Conservation (phyloP, 2,329 filamentous ascomycete genomes). For the Trichoderma harzianum region DNA sequence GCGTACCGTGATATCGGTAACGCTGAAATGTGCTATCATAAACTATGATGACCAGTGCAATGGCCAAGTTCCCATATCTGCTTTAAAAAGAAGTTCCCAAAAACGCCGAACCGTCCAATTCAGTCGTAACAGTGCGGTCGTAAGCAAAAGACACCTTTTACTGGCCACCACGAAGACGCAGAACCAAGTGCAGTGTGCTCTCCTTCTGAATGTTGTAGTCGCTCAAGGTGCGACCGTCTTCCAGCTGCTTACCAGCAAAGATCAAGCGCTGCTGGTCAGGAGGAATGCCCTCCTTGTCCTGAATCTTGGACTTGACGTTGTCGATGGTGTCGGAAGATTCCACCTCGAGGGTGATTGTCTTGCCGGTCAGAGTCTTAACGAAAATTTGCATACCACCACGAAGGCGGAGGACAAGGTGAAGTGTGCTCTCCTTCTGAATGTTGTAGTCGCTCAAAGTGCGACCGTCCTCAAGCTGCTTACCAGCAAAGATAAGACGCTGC, state of each 20-base stretch:
- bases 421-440: slow-evolving; percentile 87
- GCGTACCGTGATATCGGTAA: not conserved
- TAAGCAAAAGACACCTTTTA: slow-evolving; percentile 23
- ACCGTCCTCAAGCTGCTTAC: slow-evolving; percentile 90
- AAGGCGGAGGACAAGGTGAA: slow-evolving; percentile 76
- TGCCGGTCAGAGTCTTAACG: slow-evolving; percentile 83
- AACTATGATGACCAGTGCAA: slow-evolving; percentile 1
- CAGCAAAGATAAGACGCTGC: slow-evolving; percentile 89
- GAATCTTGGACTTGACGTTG: slow-evolving; percentile 96
- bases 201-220: slow-evolving; percentile 99
- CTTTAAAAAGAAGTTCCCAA: not conserved
- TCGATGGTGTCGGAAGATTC: no score
- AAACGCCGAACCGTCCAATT: slow-evolving; percentile 5
- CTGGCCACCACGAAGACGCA: slow-evolving; percentile 81
- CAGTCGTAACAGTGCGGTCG: slow-evolving; percentile 8
- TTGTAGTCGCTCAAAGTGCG: slow-evolving; percentile 93
- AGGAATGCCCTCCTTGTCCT: slow-evolving; percentile 97
- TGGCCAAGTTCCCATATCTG: slow-evolving; percentile 14
- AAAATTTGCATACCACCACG: slow-evolving; percentile 78
- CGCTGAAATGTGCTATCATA: slow-evolving; percentile 11
- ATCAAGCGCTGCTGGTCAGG: slow-evolving; percentile 95
- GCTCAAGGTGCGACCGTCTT: slow-evolving; percentile 83
- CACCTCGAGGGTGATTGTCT: no score
- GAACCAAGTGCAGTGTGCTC: slow-evolving; percentile 78
- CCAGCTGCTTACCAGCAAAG: slow-evolving; percentile 93